Conservation (phyloP, 2,329 filamentous ascomycete genomes). For the Penicillium sp. region DNA sequence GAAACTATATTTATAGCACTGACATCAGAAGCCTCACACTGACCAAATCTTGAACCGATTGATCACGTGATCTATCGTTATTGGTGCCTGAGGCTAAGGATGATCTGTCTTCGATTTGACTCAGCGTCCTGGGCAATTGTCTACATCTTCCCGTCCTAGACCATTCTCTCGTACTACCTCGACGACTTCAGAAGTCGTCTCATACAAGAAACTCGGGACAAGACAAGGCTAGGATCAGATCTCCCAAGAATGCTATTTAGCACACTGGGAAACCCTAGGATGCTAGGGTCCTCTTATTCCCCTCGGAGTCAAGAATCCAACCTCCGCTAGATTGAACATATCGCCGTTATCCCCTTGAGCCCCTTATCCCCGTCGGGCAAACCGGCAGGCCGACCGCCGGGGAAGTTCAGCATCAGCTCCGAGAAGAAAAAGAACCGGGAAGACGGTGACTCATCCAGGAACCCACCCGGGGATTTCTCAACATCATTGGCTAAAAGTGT, state of each 20-base stretch:
- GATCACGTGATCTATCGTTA: background rate
- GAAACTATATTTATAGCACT: background rate
- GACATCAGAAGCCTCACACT: too few species aligned
- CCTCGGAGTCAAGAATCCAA: background rate
- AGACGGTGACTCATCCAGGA: conserved; percentile 18
- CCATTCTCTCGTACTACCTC: background rate
- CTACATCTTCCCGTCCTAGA: background rate
- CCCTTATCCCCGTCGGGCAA: conserved; percentile 15
- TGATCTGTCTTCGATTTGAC: background rate
- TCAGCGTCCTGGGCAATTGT: background rate
- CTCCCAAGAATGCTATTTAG: background rate
- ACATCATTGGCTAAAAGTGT: background rate
- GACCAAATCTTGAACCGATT: too few species aligned
- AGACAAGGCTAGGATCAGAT: background rate
- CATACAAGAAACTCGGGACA: background rate
- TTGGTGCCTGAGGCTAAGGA: background rate
- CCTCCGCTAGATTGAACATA: background rate
- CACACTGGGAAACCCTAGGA: background rate
- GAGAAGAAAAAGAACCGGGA: conserved; percentile 27
- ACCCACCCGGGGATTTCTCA: background rate
- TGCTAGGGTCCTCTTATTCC: background rate
- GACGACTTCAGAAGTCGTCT: background rate
- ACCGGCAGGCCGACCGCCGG: conserved; percentile 15
- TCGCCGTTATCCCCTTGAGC: background rate
- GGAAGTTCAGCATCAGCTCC: conserved; percentile 12